A percentile compares a stretch with the other conserved stretches of the same genome.
Conservation (phyloP, 176 grass and related monocot genomes). For the Musa beccarii region DNA sequence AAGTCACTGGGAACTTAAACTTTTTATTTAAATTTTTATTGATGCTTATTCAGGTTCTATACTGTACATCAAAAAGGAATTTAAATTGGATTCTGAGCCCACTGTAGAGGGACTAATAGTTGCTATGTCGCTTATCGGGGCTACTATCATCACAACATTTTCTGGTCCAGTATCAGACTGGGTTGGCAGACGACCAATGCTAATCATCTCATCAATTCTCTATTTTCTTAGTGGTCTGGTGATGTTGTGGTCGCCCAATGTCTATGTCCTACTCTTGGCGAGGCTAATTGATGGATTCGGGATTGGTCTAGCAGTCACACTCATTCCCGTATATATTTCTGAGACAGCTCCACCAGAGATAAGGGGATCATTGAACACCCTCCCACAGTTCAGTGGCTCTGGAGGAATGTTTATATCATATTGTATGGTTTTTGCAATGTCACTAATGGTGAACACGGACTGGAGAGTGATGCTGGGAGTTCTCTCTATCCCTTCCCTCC, state of each 20-base stretch:
- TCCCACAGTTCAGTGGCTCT: constrained; percentile 85
- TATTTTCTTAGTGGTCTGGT: constrained; percentile 72
- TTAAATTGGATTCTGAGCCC: constrained; percentile 61
- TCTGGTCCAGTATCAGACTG: constrained; percentile 62
- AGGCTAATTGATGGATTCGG: constrained; percentile 91
- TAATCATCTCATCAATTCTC: constrained; percentile 66
- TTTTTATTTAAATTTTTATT: neutral
- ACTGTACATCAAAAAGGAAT: constrained; percentile 89
- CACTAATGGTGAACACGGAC: constrained; percentile 52
- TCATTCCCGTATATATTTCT: constrained; percentile 88
- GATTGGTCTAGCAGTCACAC: constrained; percentile 75
- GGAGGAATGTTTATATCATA: constrained; percentile 97
- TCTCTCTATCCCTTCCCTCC: constrained; percentile 70
- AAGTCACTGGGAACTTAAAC: neutral
- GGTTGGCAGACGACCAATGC: constrained; percentile 66
- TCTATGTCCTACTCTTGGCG: constrained; percentile 69
- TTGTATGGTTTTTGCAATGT: constrained; percentile 95
- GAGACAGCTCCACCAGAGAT: constrained; percentile 94
- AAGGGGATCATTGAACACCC: constrained; percentile 71
- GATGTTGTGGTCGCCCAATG: constrained; percentile 88
- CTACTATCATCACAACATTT: constrained; percentile 66
- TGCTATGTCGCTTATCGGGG: constrained; percentile 85
- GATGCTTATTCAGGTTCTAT: constrained; percentile 46
- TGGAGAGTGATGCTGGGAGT: constrained; percentile 98
- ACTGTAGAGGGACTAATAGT: constrained; percentile 88